phyloP scores from a whole-genome alignment of 352 stramenopile species.

The Phytophthora capsici region DNA sequence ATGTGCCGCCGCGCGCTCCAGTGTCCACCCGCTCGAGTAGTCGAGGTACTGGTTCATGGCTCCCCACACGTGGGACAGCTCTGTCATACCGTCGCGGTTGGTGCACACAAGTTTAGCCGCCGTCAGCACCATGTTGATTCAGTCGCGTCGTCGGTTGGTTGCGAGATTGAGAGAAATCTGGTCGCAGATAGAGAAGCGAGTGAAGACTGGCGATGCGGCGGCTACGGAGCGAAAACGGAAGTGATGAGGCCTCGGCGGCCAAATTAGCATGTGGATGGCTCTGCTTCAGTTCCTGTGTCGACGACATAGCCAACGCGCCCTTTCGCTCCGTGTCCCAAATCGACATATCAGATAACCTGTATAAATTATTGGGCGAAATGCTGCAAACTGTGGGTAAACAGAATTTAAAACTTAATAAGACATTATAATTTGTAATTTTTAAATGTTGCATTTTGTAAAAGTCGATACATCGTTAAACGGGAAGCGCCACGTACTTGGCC shows the following conservation, averaged over 20 bases:
- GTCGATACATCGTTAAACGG: slow-evolving; percentile 8
- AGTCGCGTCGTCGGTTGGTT: slow-evolving; percentile 12
- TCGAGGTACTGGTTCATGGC: slow-evolving; percentile 58
- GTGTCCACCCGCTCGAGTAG: slow-evolving; percentile 61
- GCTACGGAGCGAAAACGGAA: slow-evolving; percentile 30
- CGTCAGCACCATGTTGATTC: slow-evolving; percentile 56
- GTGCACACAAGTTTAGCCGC: slow-evolving; percentile 57
- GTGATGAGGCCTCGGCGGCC: too few relatives aligned
- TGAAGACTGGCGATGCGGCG: slow-evolving; percentile 15
- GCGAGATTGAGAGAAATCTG: background rate
- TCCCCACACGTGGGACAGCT: slow-evolving; percentile 69
- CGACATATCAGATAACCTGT: too few relatives aligned
- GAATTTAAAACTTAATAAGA: too few relatives aligned
- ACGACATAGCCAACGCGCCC: slow-evolving; percentile 6
- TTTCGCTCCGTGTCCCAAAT: slow-evolving; percentile 2
- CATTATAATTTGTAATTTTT: too few relatives aligned
- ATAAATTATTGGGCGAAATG: too few relatives aligned
- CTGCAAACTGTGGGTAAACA: too few relatives aligned
- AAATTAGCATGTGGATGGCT: slow-evolving; percentile 3
- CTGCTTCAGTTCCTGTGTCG: slow-evolving; percentile 2
- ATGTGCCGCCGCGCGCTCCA: slow-evolving; percentile 64
- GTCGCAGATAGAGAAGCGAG: slow-evolving; percentile 10
- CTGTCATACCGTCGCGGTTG: slow-evolving; percentile 44
- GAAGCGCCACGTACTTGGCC: slow-evolving; percentile 7
- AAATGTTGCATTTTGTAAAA: background rate